phyloP scores from a whole-genome alignment of 192 early-diverging fungal species.

The Coemansia sp. region DNA sequence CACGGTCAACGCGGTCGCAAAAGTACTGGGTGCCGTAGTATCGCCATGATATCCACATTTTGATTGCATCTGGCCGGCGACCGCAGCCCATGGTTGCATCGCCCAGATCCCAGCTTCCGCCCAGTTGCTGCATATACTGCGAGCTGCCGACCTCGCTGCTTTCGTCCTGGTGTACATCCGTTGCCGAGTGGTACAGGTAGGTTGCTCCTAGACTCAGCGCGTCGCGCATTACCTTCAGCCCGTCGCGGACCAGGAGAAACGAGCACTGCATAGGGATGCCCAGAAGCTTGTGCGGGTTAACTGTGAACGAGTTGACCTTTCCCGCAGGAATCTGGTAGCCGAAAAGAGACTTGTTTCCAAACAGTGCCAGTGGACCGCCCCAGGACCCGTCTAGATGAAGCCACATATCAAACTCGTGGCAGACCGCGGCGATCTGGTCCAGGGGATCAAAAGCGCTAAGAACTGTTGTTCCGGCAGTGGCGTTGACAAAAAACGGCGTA shows the following conservation, averaged over 20 bases:
- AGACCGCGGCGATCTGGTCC: constrained; percentile 58
- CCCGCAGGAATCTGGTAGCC: constrained; percentile 27
- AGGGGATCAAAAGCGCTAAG: constrained; percentile 81
- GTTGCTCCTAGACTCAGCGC: constrained; percentile 65
- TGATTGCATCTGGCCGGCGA: constrained; percentile 74
- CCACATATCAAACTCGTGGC: constrained; percentile 66
- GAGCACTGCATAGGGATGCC: constrained; percentile 81
- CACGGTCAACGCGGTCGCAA: constrained; percentile 58
- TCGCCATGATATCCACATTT: constrained; percentile 79
- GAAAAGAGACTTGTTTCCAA: constrained; percentile 44
- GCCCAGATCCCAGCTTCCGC: constrained; percentile 65
- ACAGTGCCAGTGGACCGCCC: constrained; percentile 73
- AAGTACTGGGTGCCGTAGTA: constrained; percentile 71
- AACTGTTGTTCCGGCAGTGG: constrained; percentile 83
- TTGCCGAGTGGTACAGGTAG: constrained; percentile 65
- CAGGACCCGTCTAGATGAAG: constrained; percentile 81
- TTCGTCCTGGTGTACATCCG: background rate
- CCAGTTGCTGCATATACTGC: constrained; percentile 28
- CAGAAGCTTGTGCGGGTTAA: constrained; percentile 85
- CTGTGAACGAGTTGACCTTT: constrained; percentile 62
- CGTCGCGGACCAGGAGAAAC: constrained; percentile 63
- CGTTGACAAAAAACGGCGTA: constrained; percentile 79
- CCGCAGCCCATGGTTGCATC: constrained; percentile 81
- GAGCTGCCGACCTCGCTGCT: background rate
- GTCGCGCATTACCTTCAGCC: constrained; percentile 56